Evolutionary conservation across 129 eudicot species (phyloP).

Genomic region (Tagetes erecta): DNA sequence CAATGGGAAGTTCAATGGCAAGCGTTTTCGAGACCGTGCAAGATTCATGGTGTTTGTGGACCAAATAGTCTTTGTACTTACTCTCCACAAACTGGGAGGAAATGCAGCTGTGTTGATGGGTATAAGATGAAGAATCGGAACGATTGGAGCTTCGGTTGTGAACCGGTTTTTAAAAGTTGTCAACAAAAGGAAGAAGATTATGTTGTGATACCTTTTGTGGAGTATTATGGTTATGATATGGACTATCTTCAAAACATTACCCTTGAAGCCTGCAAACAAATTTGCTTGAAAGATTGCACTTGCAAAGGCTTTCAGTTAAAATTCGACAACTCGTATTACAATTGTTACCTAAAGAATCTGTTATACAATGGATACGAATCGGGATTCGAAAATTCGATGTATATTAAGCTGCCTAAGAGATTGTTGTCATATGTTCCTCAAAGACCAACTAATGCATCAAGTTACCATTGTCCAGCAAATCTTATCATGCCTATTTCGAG

Average conservation of each 20-base stretch:
- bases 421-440: neutral
- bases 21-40: conserved; percentile 30
- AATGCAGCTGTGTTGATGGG: conserved; percentile 42
- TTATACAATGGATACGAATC: conserved; percentile 44
- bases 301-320: conserved; percentile 53
- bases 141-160: conserved; percentile 48
- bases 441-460: conserved; percentile 1
- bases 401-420: conserved; percentile 38
- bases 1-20: conserved; percentile 30
- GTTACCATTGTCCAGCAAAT: neutral
- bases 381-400: conserved; percentile 22
- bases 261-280: conserved; percentile 28
- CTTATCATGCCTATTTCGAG: conserved; percentile 12
- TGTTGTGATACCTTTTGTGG: conserved; percentile 26
- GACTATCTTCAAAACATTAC: conserved; percentile 25
- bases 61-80: conserved; percentile 42
- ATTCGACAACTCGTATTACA: neutral
- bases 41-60: conserved; percentile 51
- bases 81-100: conserved; percentile 21
- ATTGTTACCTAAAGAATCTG: conserved; percentile 40
- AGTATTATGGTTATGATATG: conserved; percentile 46
- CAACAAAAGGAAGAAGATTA: conserved; percentile 1
- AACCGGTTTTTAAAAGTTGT: conserved; percentile 30
- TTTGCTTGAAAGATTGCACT: conserved; percentile 33
- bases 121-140: conserved; percentile 31